Evolutionary conservation across 345 rosid species (phyloP).

Genomic region (Excoecaria agallocha): DNA sequence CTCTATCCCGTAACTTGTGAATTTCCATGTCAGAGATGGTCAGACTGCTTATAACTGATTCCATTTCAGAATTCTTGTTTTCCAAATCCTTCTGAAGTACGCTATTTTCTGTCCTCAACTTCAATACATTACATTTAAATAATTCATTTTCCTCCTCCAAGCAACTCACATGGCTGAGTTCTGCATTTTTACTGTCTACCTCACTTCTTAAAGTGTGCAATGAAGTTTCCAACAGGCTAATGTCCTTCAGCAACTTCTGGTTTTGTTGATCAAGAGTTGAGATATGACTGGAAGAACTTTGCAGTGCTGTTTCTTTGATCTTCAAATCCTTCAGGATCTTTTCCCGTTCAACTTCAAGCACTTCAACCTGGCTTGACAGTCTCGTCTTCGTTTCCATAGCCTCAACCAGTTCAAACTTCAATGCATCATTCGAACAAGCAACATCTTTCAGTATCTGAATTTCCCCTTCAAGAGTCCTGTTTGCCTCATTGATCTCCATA

Average conservation of each 20-base stretch:
- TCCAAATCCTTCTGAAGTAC: constrained; percentile 48
- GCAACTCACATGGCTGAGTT: constrained; percentile 25
- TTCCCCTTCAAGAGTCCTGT: constrained; percentile 31
- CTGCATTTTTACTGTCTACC: constrained; percentile 29
- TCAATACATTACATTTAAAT: constrained; percentile 33
- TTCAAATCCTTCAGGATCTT: constrained; percentile 33
- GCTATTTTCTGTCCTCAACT: constrained; percentile 37
- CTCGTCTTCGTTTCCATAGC: constrained; percentile 23
- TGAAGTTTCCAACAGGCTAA: constrained; percentile 30
- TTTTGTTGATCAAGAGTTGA: constrained; percentile 29
- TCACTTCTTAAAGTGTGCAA: constrained; percentile 25
- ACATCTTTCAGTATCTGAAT: constrained; percentile 32
- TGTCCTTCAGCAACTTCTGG: constrained; percentile 29
- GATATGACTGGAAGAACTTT: constrained; percentile 25
- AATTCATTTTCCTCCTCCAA: constrained; percentile 36
- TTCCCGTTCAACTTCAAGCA: constrained; percentile 35
- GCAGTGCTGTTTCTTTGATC: constrained; percentile 33
- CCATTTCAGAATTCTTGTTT: constrained; percentile 39
- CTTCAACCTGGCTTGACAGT: constrained; percentile 36
- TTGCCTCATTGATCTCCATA: constrained; percentile 37
- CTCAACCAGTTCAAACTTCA: constrained; percentile 35
- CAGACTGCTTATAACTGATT: constrained; percentile 32
- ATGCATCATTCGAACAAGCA: constrained; percentile 26
- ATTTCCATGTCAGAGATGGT: constrained; percentile 32
- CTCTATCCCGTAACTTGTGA: constrained; percentile 40